Evolutionary conservation across 2,329 filamentous ascomycete genomes (phyloP), one percentile per base, ranked within the genome.

Genomic region (Trichoderma asperellum): DNA sequence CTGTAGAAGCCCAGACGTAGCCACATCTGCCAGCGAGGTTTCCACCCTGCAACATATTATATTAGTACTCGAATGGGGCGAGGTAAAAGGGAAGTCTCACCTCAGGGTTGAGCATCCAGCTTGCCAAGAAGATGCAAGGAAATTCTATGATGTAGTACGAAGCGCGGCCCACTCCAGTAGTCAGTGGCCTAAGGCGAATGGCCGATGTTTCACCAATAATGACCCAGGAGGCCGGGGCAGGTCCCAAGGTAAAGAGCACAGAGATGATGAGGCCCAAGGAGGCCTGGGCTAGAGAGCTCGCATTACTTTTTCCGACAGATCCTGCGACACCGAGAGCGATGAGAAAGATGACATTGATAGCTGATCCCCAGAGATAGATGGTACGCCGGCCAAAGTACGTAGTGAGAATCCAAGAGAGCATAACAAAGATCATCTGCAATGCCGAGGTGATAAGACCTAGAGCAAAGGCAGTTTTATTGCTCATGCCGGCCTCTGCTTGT

Each of bases 371-470:
- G 37, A 60, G 58, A 29, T 60, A 60, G 10, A 60, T 60, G 16
- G 58, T 60, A 14, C 58, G 58, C 32, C 58, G 58, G 24, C 58
- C 58, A 60, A 60, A 14, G 14, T 60, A 60, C 8, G 58, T 60
- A 6, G 58, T 60, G 58, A 60, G 58, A 21, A 60, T 60, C 58
- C 58, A 60, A 60, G 58, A 60, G 24, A 60, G 58, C 58, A 60
- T 60, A 32, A 60, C 58, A 60, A 60, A 60, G 27, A 60, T 60
- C 58, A 60, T 60, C 37, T 60, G 58, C 14, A 60, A 47, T 16
- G 58, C 58, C 1, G 37, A 60, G 37, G 58, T 60, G 16, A 60
- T 60, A 32, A 60, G 58, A n/a, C 58, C 58, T 16, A 60, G 24
- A 1, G 58, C 58, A 47, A 60, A 60, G 24, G 58, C 58, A 12